These are phyloP conservation scores for Fusarium sp. DNA, from an alignment of 2,329 filamentous ascomycete species.

Conservation along the genomic window DNA sequence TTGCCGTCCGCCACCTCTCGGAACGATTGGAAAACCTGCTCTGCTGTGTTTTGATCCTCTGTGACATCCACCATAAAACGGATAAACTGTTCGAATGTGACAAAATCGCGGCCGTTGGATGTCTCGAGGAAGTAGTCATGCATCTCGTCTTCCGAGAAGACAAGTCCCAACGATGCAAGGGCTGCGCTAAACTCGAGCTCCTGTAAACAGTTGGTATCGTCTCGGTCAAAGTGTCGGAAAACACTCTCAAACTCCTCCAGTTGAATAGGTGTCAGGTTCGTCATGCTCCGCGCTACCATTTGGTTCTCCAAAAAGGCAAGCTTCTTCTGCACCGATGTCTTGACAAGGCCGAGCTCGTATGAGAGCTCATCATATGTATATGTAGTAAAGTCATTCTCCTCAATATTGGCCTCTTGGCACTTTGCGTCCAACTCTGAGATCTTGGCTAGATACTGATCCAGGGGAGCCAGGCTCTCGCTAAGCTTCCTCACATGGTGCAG, in stretches of 20 bases:
- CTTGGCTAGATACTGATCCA: constrained; percentile 90
- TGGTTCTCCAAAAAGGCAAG: constrained; percentile 97
- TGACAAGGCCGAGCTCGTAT: constrained; percentile 93
- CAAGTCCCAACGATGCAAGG: constrained; percentile 90
- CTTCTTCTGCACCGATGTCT: constrained; percentile 94
- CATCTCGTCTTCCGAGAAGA: constrained; percentile 99
- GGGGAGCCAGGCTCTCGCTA: constrained; percentile 83
- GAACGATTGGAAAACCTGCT: constrained; percentile 98
- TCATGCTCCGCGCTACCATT: constrained; percentile 98
- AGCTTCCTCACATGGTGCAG: constrained; percentile 86
- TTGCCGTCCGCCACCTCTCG: constrained; percentile 97
- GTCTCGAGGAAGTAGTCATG: constrained; percentile 92
- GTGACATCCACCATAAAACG: constrained; percentile 99
- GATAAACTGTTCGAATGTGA: constrained; percentile 99
- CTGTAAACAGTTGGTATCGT: constrained; percentile 87
- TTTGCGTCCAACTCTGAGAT: constrained; percentile 88
- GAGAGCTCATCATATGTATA: constrained; percentile 97
- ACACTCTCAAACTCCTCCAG: constrained; percentile 98
- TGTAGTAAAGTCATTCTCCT: constrained; percentile 99
- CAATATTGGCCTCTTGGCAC: constrained; percentile 96
- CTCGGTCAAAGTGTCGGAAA: constrained; percentile 96
- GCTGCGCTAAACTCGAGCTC: constrained; percentile 97
- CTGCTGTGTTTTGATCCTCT: constrained; percentile 97
- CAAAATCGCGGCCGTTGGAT: constrained; percentile 79
- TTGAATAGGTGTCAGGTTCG: constrained; percentile 97